These are phyloP conservation scores for Erodium maritimum DNA, from an alignment of 345 rosid species.

Conservation along the genomic window DNA sequence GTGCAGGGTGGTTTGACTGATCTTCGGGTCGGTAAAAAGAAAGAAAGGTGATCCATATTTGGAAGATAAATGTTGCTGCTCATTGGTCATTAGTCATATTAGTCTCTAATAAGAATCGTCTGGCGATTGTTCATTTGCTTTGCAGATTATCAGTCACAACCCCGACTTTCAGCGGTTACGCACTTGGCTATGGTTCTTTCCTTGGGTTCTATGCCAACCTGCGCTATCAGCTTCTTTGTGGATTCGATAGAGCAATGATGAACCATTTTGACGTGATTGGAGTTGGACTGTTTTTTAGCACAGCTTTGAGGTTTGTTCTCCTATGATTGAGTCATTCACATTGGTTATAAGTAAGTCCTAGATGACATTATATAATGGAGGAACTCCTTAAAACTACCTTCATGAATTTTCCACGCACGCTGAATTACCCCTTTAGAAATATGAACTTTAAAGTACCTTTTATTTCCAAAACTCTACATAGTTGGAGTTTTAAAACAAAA, in stretches of 20 bases:
- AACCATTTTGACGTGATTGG: constrained; percentile 94
- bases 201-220: constrained; percentile 76
- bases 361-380: too few relatives aligned
- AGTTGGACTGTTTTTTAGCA: constrained; percentile 72
- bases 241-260: constrained; percentile 58
- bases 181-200: constrained; percentile 84
- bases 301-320: constrained; percentile 59
- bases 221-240: constrained; percentile 76
- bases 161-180: constrained; percentile 53
- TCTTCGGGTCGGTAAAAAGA: constrained; percentile 51
- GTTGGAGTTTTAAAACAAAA: too few relatives aligned
- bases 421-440: too few relatives aligned
- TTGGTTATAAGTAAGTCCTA: too few relatives aligned
- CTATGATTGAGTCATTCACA: too few relatives aligned
- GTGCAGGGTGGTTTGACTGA: constrained; percentile 74
- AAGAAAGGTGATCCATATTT: constrained; percentile 44
- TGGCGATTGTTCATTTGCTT: constrained; percentile 6
- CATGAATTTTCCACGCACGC: too few relatives aligned
- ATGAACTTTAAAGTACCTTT: too few relatives aligned
- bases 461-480: too few relatives aligned
- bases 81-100: neutral
- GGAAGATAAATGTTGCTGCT: neutral
- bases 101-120: constrained; percentile 1
- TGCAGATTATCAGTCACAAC: constrained; percentile 69
- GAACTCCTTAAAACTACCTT: too few relatives aligned